Percentiles rank a stretch among this genome's conserved stretches.
Evolutionary conservation across 2,329 filamentous ascomycete species (phyloP).

Genomic region (Stachybotrys chlorohalonatus): DNA sequence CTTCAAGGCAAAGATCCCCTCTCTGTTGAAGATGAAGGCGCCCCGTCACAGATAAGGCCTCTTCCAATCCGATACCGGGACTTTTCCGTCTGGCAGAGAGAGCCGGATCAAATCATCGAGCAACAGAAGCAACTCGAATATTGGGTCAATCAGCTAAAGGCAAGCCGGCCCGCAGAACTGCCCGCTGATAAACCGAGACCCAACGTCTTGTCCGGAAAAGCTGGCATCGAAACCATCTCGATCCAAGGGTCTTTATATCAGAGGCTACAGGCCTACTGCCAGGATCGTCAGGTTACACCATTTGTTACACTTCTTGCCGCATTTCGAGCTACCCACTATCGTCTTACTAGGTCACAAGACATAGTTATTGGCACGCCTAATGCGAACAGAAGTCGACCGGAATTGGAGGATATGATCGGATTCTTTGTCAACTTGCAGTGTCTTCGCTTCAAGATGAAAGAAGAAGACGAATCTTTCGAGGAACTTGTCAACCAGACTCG

Average conservation of each 20-base stretch:
- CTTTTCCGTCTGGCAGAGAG: slow-evolving; percentile 10
- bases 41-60: slow-evolving; percentile 4
- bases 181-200: slow-evolving; percentile 5
- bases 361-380: slow-evolving; percentile 11
- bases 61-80: slow-evolving; percentile 15
- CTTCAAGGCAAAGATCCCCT: slow-evolving; percentile 6
- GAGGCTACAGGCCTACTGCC: slow-evolving; percentile 5
- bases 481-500: slow-evolving; percentile 9
- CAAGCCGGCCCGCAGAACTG: slow-evolving; percentile 4
- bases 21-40: slow-evolving; percentile 4
- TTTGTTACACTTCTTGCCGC: slow-evolving; percentile 10
- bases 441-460: slow-evolving; percentile 5
- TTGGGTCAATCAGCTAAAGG: slow-evolving; percentile 3
- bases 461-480: slow-evolving; percentile 8
- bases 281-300: background rate
- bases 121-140: slow-evolving; percentile 9
- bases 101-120: slow-evolving; percentile 2
- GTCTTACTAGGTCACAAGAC: slow-evolving; percentile 11
- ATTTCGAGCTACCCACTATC: slow-evolving; percentile 14
- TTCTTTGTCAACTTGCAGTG: slow-evolving; percentile 15
- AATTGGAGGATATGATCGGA: slow-evolving; percentile 8
- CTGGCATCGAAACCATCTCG: slow-evolving; percentile 1
- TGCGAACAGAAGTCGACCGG: slow-evolving; percentile 7
- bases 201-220: slow-evolving; percentile 4
- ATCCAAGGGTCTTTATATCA: slow-evolving; percentile 4